These are phyloP conservation scores for Boletus rufocinnamomeus DNA, from an alignment of 768 basidiomycete species.

Conservation along the genomic window DNA sequence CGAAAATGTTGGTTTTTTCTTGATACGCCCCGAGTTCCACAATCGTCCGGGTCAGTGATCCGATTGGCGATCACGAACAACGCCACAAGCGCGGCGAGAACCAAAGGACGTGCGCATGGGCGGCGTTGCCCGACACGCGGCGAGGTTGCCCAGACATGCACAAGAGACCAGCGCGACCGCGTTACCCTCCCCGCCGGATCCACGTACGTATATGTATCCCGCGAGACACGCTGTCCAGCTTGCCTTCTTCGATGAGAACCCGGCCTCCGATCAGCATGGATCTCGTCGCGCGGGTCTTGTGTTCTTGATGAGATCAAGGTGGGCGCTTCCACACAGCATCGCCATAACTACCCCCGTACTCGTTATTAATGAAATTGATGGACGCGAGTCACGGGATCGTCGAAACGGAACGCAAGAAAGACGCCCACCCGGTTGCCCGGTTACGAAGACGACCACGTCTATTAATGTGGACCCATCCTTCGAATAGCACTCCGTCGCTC, in stretches of 20 bases:
- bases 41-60: not conserved
- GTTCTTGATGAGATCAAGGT: not conserved
- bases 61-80: not conserved
- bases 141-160: not conserved
- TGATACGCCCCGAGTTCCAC: not conserved
- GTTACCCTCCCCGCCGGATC: not conserved
- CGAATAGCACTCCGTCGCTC: constrained; percentile 10
- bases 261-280: constrained; percentile 18
- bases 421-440: not conserved
- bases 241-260: constrained; percentile 31
- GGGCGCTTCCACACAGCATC: not conserved
- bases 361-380: not conserved
- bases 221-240: constrained; percentile 36
- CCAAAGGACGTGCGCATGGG: not conserved
- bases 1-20: no score
- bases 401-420: not conserved
- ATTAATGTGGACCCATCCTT: constrained; percentile 34
- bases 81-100: not conserved
- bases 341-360: constrained; percentile 3
- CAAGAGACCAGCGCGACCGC: not conserved
- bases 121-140: not conserved
- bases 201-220: constrained; percentile 30
- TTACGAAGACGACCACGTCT: constrained; percentile 37
- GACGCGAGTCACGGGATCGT: not conserved
- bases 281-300: not conserved